These are phyloP conservation scores for Myriosclerotinia scirpicola DNA, from an alignment of 2,329 filamentous ascomycete genomes.

Conservation along the genomic window DNA sequence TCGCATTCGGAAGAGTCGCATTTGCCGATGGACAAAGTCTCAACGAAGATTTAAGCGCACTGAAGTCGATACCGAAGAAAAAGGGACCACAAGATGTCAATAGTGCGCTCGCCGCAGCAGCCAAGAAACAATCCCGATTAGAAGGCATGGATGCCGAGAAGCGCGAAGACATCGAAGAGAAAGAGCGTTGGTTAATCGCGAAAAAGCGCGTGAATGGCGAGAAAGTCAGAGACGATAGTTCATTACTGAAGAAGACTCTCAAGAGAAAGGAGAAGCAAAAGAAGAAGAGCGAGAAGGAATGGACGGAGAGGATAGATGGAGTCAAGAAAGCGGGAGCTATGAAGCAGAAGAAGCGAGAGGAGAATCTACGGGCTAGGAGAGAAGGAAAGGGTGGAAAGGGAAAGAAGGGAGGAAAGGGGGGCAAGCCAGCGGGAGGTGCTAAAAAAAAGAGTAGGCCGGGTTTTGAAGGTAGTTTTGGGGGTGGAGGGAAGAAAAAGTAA, in stretches of 20 bases:
- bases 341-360: slow-evolving; percentile 78
- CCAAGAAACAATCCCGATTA: slow-evolving; percentile 82
- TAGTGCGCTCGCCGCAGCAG: slow-evolving; percentile 79
- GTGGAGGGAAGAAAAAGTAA: slow-evolving; percentile 32
- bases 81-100: slow-evolving; percentile 83
- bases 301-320: slow-evolving; percentile 70
- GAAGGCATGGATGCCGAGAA: slow-evolving; percentile 75
- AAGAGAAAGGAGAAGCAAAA: slow-evolving; percentile 90
- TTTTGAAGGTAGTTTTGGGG: slow-evolving; percentile 54
- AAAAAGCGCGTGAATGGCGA: slow-evolving; percentile 87
- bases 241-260: slow-evolving; percentile 85
- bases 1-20: slow-evolving; percentile 87
- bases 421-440: slow-evolving; percentile 53
- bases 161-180: slow-evolving; percentile 83
- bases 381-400: slow-evolving; percentile 70
- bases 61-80: slow-evolving; percentile 68
- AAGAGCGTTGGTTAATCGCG: slow-evolving; percentile 91
- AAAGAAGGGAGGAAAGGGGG: slow-evolving; percentile 54
- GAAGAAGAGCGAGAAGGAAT: slow-evolving; percentile 88
- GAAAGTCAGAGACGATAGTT: slow-evolving; percentile 82
- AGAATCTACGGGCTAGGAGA: slow-evolving; percentile 70
- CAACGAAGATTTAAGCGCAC: slow-evolving; percentile 64
- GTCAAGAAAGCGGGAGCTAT: slow-evolving; percentile 75
- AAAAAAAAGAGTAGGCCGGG: slow-evolving; percentile 50
- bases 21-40: slow-evolving; percentile 84